Conservation (phyloP, 2,329 filamentous ascomycete genomes). For the Cladosporium sp. region DNA sequence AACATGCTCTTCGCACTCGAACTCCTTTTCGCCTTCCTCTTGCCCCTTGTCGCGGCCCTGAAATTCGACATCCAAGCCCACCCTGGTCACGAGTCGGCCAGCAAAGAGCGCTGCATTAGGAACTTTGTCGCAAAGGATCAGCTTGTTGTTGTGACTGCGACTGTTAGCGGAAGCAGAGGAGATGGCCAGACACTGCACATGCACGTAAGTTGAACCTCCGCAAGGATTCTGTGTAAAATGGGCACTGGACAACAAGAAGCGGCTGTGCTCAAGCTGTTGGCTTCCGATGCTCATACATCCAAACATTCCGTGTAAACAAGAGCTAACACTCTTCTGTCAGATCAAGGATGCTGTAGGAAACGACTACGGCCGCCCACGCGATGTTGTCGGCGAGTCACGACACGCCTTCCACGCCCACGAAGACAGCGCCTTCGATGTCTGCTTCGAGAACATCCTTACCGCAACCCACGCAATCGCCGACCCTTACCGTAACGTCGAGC, state of each 20-base stretch:
- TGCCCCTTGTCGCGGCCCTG: constrained; percentile 58
- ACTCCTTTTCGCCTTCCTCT: constrained; percentile 36
- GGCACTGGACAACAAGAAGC: background rate
- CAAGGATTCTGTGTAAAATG: too few species aligned
- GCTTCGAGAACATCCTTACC: constrained; percentile 43
- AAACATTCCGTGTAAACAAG: too few species aligned
- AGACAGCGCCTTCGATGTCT: constrained; percentile 54
- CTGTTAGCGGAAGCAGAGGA: constrained; percentile 75
- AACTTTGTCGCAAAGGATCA: constrained; percentile 94
- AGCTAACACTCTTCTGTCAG: constrained; percentile 46
- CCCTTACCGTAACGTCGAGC: constrained; percentile 70
- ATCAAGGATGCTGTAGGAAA: constrained; percentile 94
- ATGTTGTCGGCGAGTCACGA: constrained; percentile 85
- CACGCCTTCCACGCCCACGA: constrained; percentile 91
- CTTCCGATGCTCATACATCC: background rate
- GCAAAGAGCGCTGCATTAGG: constrained; percentile 82
- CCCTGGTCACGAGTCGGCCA: constrained; percentile 55
- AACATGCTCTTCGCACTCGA: constrained; percentile 19
- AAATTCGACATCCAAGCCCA: constrained; percentile 89
- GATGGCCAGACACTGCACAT: constrained; percentile 94
- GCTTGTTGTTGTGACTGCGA: constrained; percentile 91
- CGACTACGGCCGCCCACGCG: constrained; percentile 87
- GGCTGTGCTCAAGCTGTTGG: background rate
- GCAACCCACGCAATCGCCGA: constrained; percentile 43
- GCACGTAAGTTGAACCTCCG: constrained; percentile 61